These are phyloP conservation scores for Basipetospora chlamydospora DNA, from an alignment of 2,329 filamentous ascomycete species.

Conservation along the genomic window DNA sequence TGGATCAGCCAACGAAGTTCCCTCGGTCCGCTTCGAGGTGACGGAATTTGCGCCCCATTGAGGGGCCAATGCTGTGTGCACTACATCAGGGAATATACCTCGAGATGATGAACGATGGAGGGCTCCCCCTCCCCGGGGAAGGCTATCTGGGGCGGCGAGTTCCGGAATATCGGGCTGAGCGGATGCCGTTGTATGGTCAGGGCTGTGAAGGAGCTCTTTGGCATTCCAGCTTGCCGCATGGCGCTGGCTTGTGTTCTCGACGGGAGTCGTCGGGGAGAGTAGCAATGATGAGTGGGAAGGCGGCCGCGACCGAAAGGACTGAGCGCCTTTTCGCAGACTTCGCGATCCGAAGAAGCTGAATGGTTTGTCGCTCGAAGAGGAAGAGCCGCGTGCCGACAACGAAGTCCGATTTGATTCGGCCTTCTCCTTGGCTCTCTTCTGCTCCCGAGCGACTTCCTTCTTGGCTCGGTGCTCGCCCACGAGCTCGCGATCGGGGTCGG, in stretches of 20 bases:
- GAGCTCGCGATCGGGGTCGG: conserved; percentile 36
- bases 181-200: too few relatives aligned
- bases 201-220: too few relatives aligned
- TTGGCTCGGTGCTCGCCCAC: conserved; percentile 36
- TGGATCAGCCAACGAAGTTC: conserved; percentile 16
- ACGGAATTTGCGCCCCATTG: conserved; percentile 29
- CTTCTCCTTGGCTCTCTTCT: conserved; percentile 14
- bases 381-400: conserved; percentile 28
- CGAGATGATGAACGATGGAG: conserved; percentile 2
- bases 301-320: conserved; percentile 9
- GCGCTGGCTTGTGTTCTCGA: neutral
- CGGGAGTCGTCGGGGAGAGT: neutral
- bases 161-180: too few relatives aligned
- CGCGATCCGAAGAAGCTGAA: conserved; percentile 30
- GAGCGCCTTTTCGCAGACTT: conserved; percentile 18
- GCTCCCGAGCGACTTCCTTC: conserved; percentile 26
- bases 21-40: conserved; percentile 28
- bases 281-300: conserved; percentile 8
- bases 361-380: conserved; percentile 23
- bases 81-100: neutral
- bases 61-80: too few relatives aligned
- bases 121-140: too few relatives aligned
- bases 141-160: too few relatives aligned
- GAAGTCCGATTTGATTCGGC: conserved; percentile 18
- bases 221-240: too few relatives aligned